Base-by-base conservation (phyloP, 2,329 filamentous ascomycete genomes). In the Fusarium armeniacum region DNA sequence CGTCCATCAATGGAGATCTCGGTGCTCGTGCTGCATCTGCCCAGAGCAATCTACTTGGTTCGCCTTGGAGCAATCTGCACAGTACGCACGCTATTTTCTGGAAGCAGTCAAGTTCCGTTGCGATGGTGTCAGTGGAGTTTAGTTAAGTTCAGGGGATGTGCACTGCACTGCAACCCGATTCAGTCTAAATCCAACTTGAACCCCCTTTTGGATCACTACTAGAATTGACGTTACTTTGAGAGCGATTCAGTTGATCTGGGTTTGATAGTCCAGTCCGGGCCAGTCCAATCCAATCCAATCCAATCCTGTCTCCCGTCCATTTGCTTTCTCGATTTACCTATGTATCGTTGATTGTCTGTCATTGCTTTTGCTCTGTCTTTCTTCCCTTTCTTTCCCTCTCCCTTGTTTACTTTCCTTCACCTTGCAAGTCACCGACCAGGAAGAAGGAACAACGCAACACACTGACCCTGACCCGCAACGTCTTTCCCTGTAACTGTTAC, bases 201-300 rank as follows among this genome's bases (percentile, higher is more conserved):
- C 70, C 70, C 72, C 73, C 73, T 73, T 75, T 75, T 58, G 65
- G 67, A 65, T 62, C 22, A 47, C n/a, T 40, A 47, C n/a, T 40
- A 22, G 60, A 63, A 63, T 63, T 62, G 58, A 43, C 20, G 33
- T 56, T 47, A 52, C 22, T 28, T 50, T 35, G 18, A 35, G n/a
- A 15, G 30, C 20, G 32, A 35, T 52, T 52, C 20, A 58, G 54
- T 57, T 24, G 40, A 43, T 43, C 40, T 43, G 40, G 22, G 58
- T 57, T 43, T 46, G 41, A 46, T 18, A 26, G 33, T 51, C 49
- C 13, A 38, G 35, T 62, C 65, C 51, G 20, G 20, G 20, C 20
- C 20, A 20, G 20, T 20, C 9, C 51, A 53, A n/a, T n/a, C n/a
- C n/a, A n/a, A n/a, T n/a, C 26, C 26, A 26, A 28, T 28, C 26